phyloP scores from a whole-genome alignment of 192 early-diverging fungal species.

The Pilaira anomala region DNA sequence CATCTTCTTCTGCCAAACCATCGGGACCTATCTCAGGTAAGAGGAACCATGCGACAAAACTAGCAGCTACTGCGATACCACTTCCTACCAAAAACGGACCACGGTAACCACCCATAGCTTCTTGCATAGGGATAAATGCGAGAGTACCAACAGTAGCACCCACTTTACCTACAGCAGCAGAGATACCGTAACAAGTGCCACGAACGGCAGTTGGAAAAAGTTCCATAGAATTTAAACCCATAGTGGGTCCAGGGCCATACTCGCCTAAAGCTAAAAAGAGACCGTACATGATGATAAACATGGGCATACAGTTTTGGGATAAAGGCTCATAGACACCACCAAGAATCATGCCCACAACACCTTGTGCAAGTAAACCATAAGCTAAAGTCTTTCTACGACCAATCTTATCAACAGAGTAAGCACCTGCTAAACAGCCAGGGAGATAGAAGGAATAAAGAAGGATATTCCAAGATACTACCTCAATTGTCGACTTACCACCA shows the following conservation, averaged over 20 bases:
- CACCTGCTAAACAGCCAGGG: conserved; percentile 51
- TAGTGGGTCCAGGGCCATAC: conserved; percentile 41
- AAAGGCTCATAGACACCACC: conserved; percentile 43
- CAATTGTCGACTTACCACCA: conserved; percentile 29
- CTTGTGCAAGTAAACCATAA: conserved; percentile 48
- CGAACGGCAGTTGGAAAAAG: conserved; percentile 44
- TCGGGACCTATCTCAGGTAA: conserved; percentile 24
- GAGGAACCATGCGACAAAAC: conserved; percentile 20
- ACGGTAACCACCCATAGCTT: conserved; percentile 22
- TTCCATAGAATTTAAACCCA: conserved; percentile 39
- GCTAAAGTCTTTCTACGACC: conserved; percentile 57
- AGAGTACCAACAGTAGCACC: conserved; percentile 36
- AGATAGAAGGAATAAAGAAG: conserved; percentile 54
- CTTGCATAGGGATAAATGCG: conserved; percentile 29
- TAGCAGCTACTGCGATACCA: conserved; percentile 28
- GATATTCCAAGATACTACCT: conserved; percentile 49
- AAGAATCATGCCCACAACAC: conserved; percentile 48
- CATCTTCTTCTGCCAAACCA: conserved; percentile 29
- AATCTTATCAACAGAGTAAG: conserved; percentile 45
- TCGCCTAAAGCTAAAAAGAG: conserved; percentile 41
- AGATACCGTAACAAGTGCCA: conserved; percentile 45
- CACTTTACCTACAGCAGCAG: conserved; percentile 41
- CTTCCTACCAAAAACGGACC: conserved; percentile 32
- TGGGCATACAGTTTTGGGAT: conserved; percentile 39
- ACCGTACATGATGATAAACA: conserved; percentile 50